Percentiles rank a stretch among this genome's conserved stretches.
These are phyloP conservation scores for Chlorella sorokiniana DNA, from an alignment of 139 green algal species.

Conservation along the genomic window DNA sequence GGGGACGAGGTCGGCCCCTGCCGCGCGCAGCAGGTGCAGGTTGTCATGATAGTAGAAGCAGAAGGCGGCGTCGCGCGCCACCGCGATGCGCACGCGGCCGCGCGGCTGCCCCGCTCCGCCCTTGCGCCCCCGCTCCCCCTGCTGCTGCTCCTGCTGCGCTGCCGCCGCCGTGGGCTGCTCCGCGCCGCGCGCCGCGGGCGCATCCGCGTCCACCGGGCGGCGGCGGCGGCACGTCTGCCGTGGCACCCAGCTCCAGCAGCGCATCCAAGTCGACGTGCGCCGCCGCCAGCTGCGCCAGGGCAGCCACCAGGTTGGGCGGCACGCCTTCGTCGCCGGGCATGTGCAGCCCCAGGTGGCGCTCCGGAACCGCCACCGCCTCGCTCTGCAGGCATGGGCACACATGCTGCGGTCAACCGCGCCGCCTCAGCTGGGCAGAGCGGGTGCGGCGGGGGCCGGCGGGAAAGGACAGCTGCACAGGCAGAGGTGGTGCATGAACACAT, in stretches of 20 bases:
- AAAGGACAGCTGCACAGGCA: no score
- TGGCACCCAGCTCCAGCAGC: conserved; percentile 56
- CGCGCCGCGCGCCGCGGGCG: background rate
- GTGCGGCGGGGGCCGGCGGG: no score
- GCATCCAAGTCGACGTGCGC: conserved; percentile 65
- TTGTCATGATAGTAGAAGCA: conserved; percentile 85
- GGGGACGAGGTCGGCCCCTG: conserved; percentile 83
- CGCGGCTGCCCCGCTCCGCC: no score
- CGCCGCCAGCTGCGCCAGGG: conserved; percentile 56
- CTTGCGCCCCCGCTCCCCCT: background rate
- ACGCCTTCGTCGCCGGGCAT: conserved; percentile 46
- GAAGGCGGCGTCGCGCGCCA: conserved; percentile 83
- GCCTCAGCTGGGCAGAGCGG: background rate
- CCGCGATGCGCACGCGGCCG: conserved; percentile 65
- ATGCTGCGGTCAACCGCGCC: background rate
- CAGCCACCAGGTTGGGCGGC: conserved; percentile 9
- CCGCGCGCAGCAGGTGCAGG: conserved; percentile 22
- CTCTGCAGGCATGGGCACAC: conserved; percentile 21
- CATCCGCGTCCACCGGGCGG: background rate
- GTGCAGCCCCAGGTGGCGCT: conserved; percentile 64
- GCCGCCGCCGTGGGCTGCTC: background rate
- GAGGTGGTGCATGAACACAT: no score
- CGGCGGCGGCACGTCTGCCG: conserved; percentile 9
- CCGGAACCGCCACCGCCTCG: conserved; percentile 44
- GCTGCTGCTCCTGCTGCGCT: background rate